Evolutionary conservation across 2,329 filamentous ascomycete genomes (phyloP), one percentile per base, ranked within the genome.

Genomic region (Trichoderma koningiopsis): DNA sequence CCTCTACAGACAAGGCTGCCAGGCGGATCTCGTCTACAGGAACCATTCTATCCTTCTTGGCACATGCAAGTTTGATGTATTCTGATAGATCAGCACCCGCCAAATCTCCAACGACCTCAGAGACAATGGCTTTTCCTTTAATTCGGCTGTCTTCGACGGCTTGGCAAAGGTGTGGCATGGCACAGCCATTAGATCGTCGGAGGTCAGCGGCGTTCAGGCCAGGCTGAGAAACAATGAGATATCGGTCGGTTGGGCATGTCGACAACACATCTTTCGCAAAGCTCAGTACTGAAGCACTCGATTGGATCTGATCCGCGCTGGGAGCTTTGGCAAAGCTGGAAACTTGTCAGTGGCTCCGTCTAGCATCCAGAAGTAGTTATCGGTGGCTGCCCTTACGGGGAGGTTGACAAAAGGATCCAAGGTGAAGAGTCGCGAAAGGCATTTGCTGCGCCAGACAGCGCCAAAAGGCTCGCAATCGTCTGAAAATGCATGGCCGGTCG

Each of bases 401-500:
- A 87, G 57, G 91, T 95, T 37, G 95, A 97, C 79, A 96, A 91
- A 73, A 97, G 83, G 78, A 97, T 87, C 80, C 97, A 96, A 22
- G 96, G 95, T 67, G 93, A 94, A 2, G 94, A 93, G 80, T 97
- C 91, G 72, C 88, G 89, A 79, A 97, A 96, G 31, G 93, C 94
- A 71, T 88, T 83, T 56, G 86, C 89, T 29, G 85, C 84, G 70
- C 87, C 85, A 73, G 87, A 84, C 75, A 88, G 80, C 73, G 85
- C 85, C 76, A 88, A 80, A 62, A 87, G 77, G 73, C 84, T 79
- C 70, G 83, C 80, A 76, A 85, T 76, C 70, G 56, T 31, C 58
- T 69, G 59, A 43, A 60, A 24, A 69, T 65, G 60, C 69, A 70
- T 70, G 59, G 55, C 64, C 69, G 64, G 37, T 53, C 43, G 29